These are phyloP conservation scores for Saturnispora besseyi DNA, from an alignment of 805 yeast species.

Conservation along the genomic window DNA sequence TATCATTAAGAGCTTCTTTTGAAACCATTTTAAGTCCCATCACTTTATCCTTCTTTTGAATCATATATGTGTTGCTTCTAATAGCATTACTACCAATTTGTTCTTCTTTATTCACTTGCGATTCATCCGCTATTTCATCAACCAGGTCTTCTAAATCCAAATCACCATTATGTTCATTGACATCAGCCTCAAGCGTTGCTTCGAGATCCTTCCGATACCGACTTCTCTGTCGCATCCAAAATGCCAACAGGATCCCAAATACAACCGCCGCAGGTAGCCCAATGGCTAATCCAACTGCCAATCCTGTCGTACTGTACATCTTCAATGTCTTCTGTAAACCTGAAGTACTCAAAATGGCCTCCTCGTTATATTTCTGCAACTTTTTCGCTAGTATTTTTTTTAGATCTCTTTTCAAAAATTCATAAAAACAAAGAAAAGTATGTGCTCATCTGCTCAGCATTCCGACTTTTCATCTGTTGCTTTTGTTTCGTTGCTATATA, in stretches of 20 bases:
- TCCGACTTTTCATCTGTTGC: neutral
- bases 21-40: conserved; percentile 21
- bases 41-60: conserved; percentile 16
- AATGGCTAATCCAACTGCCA: conserved; percentile 46
- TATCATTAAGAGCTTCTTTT: neutral
- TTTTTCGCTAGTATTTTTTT: too few species aligned
- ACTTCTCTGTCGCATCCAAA: conserved; percentile 33
- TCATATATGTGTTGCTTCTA: conserved; percentile 7
- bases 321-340: too few species aligned
- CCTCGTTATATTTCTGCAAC: too few species aligned
- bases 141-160: conserved; percentile 28
- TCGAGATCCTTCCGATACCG: conserved; percentile 31
- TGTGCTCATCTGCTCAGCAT: neutral
- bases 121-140: conserved; percentile 7
- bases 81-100: neutral
- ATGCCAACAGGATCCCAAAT: conserved; percentile 25
- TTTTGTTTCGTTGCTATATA: neutral
- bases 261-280: conserved; percentile 41
- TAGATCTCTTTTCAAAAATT: neutral
- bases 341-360: too few species aligned
- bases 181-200: conserved; percentile 26
- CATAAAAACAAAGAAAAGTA: neutral
- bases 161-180: conserved; percentile 30
- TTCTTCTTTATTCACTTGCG: neutral
- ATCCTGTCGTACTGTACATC: conserved; percentile 16